Evolutionary conservation across 1,284 basidiomycete species (phyloP), one percentile per base, ranked within the genome.

Genomic region (Pseudozyma tsukubaensis): DNA sequence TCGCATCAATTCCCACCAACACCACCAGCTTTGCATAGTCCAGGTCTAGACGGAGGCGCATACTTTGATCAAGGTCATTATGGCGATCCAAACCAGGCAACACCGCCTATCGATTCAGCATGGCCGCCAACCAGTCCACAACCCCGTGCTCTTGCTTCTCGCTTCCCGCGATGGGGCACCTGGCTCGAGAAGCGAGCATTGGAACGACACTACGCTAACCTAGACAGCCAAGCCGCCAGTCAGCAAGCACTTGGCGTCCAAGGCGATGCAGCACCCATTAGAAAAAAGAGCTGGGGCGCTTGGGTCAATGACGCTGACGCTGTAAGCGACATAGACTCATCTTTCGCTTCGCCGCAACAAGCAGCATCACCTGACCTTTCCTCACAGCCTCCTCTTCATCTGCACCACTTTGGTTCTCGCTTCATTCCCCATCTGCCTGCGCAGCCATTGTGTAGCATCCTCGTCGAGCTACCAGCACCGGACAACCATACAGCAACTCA

Each of bases 341-440:
- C 51, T 0, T 6, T 36, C 19, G 29, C 32, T 5, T 4, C 45
- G 14, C 16, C 18, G 13, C n/a, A 48, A n/a, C 2, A 36, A 13
- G 12, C 19, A 40, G 6, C 37, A 16, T 14, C 12, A 1, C 9
- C 24, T 3, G 29, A 50, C 10, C 29, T 61, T 11, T 21, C 55
- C 3, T 35, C 50, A 7, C 37, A 57, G 24, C 70, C 75, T 18
- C 61, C 77, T 4, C 50, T 79, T 11, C 75, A 79, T 43, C 14
- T 69, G 0, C 65, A 72, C 29, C 60, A 69, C 19, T 76, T 66
- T 34, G 77, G 77, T 4, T 77, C 72, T 18, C 59, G 77, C 35
- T 79, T 79, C 52, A 68, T 79, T 10, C 74, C 77, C 9, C 77
- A 79, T 48, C 53, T 79, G 12, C 49, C 58, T 32, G 67, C 76